phyloP scores from a whole-genome alignment of 208 protist species.

The Histomonas meleagridis region DNA sequence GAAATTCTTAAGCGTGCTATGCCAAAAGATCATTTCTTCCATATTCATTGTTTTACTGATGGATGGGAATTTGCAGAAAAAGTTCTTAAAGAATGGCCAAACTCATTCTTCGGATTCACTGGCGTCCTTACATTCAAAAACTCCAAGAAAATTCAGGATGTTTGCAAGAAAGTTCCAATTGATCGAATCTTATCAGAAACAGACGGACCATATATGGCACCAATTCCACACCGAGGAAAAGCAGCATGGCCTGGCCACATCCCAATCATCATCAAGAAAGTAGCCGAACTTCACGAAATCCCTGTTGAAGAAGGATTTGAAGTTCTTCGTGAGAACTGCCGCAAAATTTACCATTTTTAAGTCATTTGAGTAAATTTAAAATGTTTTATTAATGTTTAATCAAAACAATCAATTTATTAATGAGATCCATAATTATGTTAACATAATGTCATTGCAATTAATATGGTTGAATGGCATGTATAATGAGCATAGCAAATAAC shows the following conservation, averaged over 20 bases:
- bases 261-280: slow-evolving; percentile 53
- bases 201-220: slow-evolving; percentile 63
- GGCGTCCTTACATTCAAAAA: slow-evolving; percentile 58
- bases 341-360: slow-evolving; percentile 35
- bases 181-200: slow-evolving; percentile 57
- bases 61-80: background rate
- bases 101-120: slow-evolving; percentile 62
- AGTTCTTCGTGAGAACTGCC: slow-evolving; percentile 14
- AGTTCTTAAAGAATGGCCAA: slow-evolving; percentile 46
- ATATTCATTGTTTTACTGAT: slow-evolving; percentile 58
- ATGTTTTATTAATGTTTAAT: no score
- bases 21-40: slow-evolving; percentile 51
- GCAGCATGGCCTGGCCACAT: slow-evolving; percentile 56
- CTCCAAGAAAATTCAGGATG: slow-evolving; percentile 13
- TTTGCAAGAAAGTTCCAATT: slow-evolving; percentile 1
- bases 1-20: slow-evolving; percentile 52
- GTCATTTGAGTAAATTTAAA: no score
- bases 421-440: no score
- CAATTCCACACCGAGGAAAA: slow-evolving; percentile 54
- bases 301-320: slow-evolving; percentile 46
- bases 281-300: slow-evolving; percentile 54
- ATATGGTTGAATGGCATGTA: no score
- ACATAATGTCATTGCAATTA: no score
- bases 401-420: no score
- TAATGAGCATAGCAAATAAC: no score